Base-by-base conservation (phyloP, 352 stramenopile genomes). In the Salisapilia sapeloensis region DNA sequence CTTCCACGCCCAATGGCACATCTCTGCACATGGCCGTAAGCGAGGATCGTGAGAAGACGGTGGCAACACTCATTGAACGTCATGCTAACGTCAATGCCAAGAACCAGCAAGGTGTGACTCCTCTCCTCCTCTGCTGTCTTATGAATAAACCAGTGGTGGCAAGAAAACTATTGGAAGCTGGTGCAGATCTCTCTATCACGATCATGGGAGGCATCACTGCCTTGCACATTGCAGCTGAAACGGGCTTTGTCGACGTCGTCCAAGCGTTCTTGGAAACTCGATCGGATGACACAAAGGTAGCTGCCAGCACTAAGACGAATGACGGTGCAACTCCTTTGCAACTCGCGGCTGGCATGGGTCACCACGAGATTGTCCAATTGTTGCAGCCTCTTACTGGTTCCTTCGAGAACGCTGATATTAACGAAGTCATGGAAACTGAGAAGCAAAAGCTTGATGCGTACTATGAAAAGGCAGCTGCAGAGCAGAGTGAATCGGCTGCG, bases 1-100 rank as follows among this genome's bases (percentile, higher is more conserved):
- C 65, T 8, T 51, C 47, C 8, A 80, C 64, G 7, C 66, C 61
- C 36, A 81, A 77, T 38, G 71, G 71, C 50, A 87, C 64, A 30
- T 46, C 71, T 14, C 38, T 87, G 48, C 71, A 87, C 45, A 76
- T 82, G 40, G 71, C 71, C 7, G 71, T 87, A 34, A 87, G 70
- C 42, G 71, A 87, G 53, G 57, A 65, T 45, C 63, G 64, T 16
- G 67, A 82, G 51, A 80, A 84, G 53, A 77, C 67, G 2, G 55
- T 79, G n/a, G 53, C 60, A 11, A 51, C 65, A 38, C 52, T 87
- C 11, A 40, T 87, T 27, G 24, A 44, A 28, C 55, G 63, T 18
- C 64, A 65, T 9, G 71, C 71, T 6, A 61, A 84, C 35, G 57
- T 74, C 0, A 60, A 87, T 38, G 48, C 69, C 16, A 62, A 48